Base-by-base conservation (phyloP, 139 green algal species). In the Chlorella ohadii region DNA sequence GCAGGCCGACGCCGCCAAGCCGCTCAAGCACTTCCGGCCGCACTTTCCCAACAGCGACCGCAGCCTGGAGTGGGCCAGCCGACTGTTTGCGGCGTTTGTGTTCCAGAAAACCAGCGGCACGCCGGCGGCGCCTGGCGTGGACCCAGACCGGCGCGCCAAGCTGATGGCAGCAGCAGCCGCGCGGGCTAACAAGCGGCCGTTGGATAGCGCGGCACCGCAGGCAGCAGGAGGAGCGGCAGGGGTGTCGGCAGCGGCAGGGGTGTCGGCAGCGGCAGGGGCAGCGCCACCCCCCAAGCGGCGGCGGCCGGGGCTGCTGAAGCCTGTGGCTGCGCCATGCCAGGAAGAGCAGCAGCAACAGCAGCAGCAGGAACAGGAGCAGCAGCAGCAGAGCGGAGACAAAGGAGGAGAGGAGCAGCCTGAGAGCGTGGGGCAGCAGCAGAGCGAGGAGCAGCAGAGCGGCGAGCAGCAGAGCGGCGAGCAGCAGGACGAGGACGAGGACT, bases 21-120 rank as follows among this genome's bases (percentile, higher is more conserved):
- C 78, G 39, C 90, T 95, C 84, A 97, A 97, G 84, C 94, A 95
- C 90, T 97, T 97, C 84, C 41, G 71, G 41, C 94, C 94, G 4
- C 38, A 44, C 19, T 97, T 95, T 70, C 87, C 83, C 0, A 19
- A 78, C 34, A 82, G 77, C 85, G 78, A 91, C 77, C 76, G 63
- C 38, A 80, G 61, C 31, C 56, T 92, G 64, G 78, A 74, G 34
- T 77, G 23, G 19, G 89, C 85, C n/a, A 82, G 55, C 44, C n/a
- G 31, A 4, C 76, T 91, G 19, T 90, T 90, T 59, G 72, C 81
- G 7, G 82, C 88, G 0, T 91, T 91, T 87, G 87, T 85, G 20
- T 91, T 91, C 67, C 82, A 86, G 19, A 90, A 90, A 59, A 80
- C 55, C 15, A 75, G 41, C 55, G 72, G 39, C 71, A 57, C 44